These are phyloP conservation scores for Yarrowia osloensis DNA, from an alignment of 805 yeast species.

Conservation along the genomic window DNA sequence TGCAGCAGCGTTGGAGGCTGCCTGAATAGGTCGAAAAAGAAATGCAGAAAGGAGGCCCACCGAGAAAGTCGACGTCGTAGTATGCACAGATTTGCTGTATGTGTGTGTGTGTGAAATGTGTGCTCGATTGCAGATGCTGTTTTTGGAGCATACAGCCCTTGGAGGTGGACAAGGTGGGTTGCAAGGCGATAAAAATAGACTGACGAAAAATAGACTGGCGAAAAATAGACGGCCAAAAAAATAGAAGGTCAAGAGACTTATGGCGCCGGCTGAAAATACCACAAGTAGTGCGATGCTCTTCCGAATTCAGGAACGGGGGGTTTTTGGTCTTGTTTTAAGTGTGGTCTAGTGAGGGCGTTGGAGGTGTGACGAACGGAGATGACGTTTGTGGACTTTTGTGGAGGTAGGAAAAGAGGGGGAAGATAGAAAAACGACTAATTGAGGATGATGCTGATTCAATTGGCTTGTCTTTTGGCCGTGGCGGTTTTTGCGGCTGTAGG, in stretches of 20 bases:
- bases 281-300: not conserved
- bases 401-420: too few species aligned
- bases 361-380: too few species aligned
- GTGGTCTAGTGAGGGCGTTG: too few species aligned
- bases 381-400: too few species aligned
- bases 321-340: too few species aligned
- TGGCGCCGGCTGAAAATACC: too few species aligned
- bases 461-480: too few species aligned
- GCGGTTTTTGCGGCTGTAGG: too few species aligned
- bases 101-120: not conserved
- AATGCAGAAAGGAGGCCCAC: too few species aligned
- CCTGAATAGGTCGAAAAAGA: not conserved
- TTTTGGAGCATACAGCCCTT: conserved; percentile 8
- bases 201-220: not conserved
- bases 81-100: not conserved
- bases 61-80: not conserved
- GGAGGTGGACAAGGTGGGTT: not conserved
- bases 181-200: not conserved
- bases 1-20: too few species aligned
- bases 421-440: too few species aligned
- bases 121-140: not conserved
- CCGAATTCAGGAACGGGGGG: not conserved
- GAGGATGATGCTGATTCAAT: too few species aligned
- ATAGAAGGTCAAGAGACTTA: not conserved
- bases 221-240: not conserved